Conservation (phyloP, 208 protist species). For the Crithidia acanthocephali region DNA sequence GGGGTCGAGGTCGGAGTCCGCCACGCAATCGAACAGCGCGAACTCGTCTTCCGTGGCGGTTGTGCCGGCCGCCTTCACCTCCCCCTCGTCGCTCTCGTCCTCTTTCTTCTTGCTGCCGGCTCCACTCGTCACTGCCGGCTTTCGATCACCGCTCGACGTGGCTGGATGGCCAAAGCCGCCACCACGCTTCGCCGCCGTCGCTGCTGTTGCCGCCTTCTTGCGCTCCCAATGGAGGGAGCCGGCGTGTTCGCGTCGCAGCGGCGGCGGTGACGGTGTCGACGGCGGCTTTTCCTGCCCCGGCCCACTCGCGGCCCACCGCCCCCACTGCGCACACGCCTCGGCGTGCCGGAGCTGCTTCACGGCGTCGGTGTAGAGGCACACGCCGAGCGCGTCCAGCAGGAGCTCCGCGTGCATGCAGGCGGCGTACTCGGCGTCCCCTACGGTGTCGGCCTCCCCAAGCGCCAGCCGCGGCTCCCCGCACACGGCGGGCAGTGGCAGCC, state of each 20-base stretch:
- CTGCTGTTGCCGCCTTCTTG: constrained; percentile 13
- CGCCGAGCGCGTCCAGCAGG: constrained; percentile 84
- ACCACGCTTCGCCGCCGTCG: neutral
- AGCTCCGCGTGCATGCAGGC: constrained; percentile 92
- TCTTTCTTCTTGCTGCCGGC: neutral
- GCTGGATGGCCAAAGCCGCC: neutral
- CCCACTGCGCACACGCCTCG: constrained; percentile 51
- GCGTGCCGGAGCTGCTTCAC: constrained; percentile 67
- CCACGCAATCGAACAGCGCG: constrained; percentile 37
- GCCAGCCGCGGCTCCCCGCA: constrained; percentile 80
- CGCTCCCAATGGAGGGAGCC: constrained; percentile 77
- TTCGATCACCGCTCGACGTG: neutral
- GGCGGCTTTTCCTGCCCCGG: constrained; percentile 24
- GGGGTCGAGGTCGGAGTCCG: constrained; percentile 63
- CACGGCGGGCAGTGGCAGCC: constrained; percentile 66
- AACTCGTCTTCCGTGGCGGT: neutral
- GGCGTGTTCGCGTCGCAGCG: constrained; percentile 65
- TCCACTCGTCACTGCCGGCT: too few species aligned
- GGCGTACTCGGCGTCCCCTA: constrained; percentile 66
- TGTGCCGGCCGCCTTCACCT: neutral
- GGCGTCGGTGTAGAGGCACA: constrained; percentile 72
- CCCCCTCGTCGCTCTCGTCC: neutral
- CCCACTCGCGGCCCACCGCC: constrained; percentile 60
- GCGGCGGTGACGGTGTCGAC: constrained; percentile 72
- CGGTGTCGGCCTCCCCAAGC: constrained; percentile 68